Base-by-base conservation (phyloP, 768 basidiomycete species). In the Lactarius quietus region DNA sequence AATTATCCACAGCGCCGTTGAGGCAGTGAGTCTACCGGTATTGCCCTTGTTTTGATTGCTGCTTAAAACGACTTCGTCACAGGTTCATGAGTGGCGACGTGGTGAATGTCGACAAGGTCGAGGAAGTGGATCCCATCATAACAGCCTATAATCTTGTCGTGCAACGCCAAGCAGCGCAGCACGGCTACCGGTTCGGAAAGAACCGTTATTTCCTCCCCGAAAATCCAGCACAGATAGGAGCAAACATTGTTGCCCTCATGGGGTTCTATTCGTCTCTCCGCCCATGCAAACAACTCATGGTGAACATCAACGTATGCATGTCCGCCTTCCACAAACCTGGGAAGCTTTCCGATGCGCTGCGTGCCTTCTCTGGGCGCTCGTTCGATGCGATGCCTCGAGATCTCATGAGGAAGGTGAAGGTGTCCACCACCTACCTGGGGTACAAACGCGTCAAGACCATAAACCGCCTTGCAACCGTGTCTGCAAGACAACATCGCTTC, bases 71-170 rank as follows among this genome's bases (percentile, higher is more conserved):
- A 26, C 4, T 3, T 4, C 15, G 26, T 51, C 33, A 33, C 41
- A 90, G 88, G 29, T 83, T 86, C 72, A 77, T 90, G 20, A 73
- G 72, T 2, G 91, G 90, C 1, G 71, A 81, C 9, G 77, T 79
- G 4, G 79, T 83, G 63, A 82, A 84, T 68, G 79, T 82, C 48
- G 79, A 79, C 41, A 61, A 54, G 33, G 43, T 31, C 52, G 82
- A 83, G 41, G 87, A 90, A 58, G 80, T 85, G 2, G 74, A 78
- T 60, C 87, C 88, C 0, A 68, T 84, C 18, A 76, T 90, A 6
- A 80, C 88, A 10, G 87, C 87, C 3, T 71, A 90, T 56, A 89
- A 91, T 70, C 75, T 90, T 28, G 77, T 90, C 58, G 74, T 89
- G 6, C 82, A 84, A 56, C 79, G 85, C 57, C 78, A 82, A 68